Evolutionary conservation across 2,329 filamentous ascomycete genomes (phyloP).

Genomic region (Nemania abortiva): DNA sequence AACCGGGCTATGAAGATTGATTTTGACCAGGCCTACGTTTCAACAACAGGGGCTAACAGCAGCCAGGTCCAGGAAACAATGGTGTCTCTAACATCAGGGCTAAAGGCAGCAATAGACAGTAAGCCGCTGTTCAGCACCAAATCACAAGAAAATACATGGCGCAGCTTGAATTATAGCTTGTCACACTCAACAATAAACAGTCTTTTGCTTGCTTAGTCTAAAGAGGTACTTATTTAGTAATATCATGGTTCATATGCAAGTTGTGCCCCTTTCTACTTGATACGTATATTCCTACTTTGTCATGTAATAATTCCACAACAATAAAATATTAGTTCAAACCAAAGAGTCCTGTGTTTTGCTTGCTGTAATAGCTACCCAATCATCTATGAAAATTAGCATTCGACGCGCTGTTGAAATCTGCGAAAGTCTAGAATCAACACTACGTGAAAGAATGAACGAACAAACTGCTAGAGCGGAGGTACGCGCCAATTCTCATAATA

Average conservation of each 20-base stretch:
- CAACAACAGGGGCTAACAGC: neutral
- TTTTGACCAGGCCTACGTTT: conserved; percentile 2
- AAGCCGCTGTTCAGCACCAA: neutral
- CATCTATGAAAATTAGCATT: neutral
- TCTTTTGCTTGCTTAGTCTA: conserved; percentile 1
- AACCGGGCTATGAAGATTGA: conserved; percentile 2
- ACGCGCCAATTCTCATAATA: neutral
- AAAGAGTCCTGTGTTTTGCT: neutral
- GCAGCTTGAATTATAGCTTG: neutral
- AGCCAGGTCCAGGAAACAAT: conserved; percentile 2
- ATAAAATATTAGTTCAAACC: neutral
- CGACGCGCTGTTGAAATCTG: neutral
- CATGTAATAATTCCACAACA: neutral
- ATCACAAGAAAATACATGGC: conserved; percentile 3
- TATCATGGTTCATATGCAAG: neutral
- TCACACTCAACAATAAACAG: conserved; percentile 4
- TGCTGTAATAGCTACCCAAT: neutral
- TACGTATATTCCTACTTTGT: neutral
- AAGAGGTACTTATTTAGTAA: conserved; percentile 1
- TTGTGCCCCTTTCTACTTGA: neutral
- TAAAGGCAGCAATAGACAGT: conserved; percentile 1
- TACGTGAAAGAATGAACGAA: neutral
- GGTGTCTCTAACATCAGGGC: neutral
- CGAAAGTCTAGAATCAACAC: neutral
- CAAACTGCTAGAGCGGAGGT: neutral